phyloP scores from a whole-genome alignment of 1,284 basidiomycete genomes.

The Ceratobasidium sp. region DNA sequence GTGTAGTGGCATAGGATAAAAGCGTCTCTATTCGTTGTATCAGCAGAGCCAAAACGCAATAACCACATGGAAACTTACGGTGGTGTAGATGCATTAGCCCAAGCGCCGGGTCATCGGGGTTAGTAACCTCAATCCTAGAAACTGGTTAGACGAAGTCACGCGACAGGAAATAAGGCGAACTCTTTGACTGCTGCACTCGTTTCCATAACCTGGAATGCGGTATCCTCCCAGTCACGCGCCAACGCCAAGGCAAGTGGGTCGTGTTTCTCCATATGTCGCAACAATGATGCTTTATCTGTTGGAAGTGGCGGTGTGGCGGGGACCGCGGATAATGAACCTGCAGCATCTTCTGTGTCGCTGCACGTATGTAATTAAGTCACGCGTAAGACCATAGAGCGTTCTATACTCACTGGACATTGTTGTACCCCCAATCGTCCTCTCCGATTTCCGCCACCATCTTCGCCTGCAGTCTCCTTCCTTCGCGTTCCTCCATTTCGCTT shows the following conservation, averaged over 20 bases:
- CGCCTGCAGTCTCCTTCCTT: constrained; percentile 83
- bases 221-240: constrained; percentile 63
- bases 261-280: constrained; percentile 82
- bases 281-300: constrained; percentile 71
- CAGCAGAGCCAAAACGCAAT: constrained; percentile 11
- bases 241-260: constrained; percentile 78
- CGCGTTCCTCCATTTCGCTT: constrained; percentile 87
- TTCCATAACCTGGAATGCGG: constrained; percentile 65
- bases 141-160: not conserved
- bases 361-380: not conserved
- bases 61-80: constrained; percentile 64
- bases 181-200: constrained; percentile 67
- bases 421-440: constrained; percentile 89
- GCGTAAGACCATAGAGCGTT: not conserved
- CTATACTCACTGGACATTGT: constrained; percentile 60
- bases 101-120: constrained; percentile 65
- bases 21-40: constrained; percentile 74
- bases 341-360: constrained; percentile 58
- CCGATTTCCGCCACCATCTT: constrained; percentile 78
- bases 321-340: constrained; percentile 28
- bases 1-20: constrained; percentile 88
- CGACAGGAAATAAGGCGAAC: constrained; percentile 60
- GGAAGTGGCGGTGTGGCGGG: constrained; percentile 23
- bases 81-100: constrained; percentile 82
- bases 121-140: constrained; percentile 63